Percentiles rank a stretch among this genome's conserved stretches.
phyloP scores from a whole-genome alignment of 805 yeast species.

The Cyberlindnera subsufficiens region DNA sequence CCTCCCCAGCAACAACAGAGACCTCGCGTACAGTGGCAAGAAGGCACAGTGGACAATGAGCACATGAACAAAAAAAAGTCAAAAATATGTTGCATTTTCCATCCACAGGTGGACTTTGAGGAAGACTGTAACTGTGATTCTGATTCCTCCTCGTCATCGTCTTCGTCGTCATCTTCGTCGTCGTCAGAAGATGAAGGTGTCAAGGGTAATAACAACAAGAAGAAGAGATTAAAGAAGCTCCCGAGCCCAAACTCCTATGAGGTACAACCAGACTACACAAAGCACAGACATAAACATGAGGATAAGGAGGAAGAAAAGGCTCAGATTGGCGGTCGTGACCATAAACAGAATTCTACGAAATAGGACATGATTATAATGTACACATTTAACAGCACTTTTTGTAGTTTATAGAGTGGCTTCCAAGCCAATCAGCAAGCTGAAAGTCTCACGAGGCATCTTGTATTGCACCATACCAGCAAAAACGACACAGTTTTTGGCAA shows the following conservation, averaged over 20 bases:
- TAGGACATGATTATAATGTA: too few relatives aligned
- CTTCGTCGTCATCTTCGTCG: constrained; percentile 23
- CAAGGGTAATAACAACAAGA: constrained; percentile 24
- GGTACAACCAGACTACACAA: constrained; percentile 62
- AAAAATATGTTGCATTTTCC: constrained; percentile 84
- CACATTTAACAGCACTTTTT: neutral
- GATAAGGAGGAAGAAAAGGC: neutral
- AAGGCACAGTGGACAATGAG: constrained; percentile 87
- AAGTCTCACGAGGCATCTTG: constrained; percentile 83
- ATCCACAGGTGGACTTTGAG: constrained; percentile 64
- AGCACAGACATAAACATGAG: constrained; percentile 8
- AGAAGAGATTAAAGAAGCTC: constrained; percentile 22
- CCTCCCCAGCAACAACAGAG: constrained; percentile 1
- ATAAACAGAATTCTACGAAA: too few relatives aligned
- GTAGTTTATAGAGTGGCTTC: constrained; percentile 36
- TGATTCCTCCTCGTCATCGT: constrained; percentile 16
- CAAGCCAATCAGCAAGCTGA: constrained; percentile 59
- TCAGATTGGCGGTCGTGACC: too few relatives aligned
- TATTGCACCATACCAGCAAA: constrained; percentile 94
- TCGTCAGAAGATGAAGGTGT: constrained; percentile 29
- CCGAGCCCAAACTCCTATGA: constrained; percentile 82
- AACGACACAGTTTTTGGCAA: constrained; percentile 85
- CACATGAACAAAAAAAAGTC: constrained; percentile 82
- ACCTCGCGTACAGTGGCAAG: constrained; percentile 73
- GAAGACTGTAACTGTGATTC: constrained; percentile 35